Evolutionary conservation across 805 yeast genomes (phyloP), one percentile per base, ranked within the genome.

Genomic region (Brettanomyces custersianus): DNA sequence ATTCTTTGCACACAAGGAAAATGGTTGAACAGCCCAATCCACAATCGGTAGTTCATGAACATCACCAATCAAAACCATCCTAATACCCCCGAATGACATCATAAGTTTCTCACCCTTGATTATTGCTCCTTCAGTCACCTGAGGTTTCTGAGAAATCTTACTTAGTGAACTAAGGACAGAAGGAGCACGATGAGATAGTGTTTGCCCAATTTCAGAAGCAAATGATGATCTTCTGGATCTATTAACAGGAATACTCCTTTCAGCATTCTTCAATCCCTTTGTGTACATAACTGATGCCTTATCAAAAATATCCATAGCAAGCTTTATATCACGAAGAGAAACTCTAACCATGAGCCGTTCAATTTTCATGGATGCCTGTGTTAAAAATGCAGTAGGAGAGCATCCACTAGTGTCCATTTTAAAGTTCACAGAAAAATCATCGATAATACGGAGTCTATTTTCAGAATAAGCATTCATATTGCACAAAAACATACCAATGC

Each of bases 11-110:
- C 62, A 62, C 2, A 80, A 54, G 10, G 72, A 72, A 54, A 88
- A 84, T 0, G 90, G 80, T 40, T 74, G 70, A 7, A 85, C 64
- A 37, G 73, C 72, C 70, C 84, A 65, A 56, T 88, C 96, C 12
- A 85, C 48, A 26, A 87, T 80, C 0, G 97, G 96, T 43, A 88
- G 65, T 53, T 88, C 96, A 52, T 87, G 92, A 31, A 84, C 80
- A 54, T 85, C 94, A 53, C 96, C 96, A 43, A 88, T 82, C 34
- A 88, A 60, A 2, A 88, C 94, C 33, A 87, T 56, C 42, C 96
- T 66, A 42, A 83, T 51, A 0, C 96, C 96, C 12, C 81, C 85
- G 40, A 85, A 56, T 31, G 72, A 72, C 0, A 79, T 79, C 29
- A 59, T 65, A 31, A 86, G 57, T 30, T 72, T 75, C 55, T 88